phyloP scores from a whole-genome alignment of 306 rosid species.

The Cicer judaicum region DNA sequence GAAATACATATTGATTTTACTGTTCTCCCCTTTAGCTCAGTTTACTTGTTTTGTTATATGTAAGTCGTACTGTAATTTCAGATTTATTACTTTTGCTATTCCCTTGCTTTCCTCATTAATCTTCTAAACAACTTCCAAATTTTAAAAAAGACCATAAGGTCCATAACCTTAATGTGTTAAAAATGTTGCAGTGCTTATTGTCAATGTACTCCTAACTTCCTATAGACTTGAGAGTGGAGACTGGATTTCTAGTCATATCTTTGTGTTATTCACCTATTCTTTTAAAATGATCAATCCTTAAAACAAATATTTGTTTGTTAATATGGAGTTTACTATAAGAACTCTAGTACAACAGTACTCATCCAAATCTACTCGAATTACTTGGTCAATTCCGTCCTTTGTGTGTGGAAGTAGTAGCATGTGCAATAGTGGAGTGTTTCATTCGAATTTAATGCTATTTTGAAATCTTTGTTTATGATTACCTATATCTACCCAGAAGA shows the following conservation, averaged over 20 bases:
- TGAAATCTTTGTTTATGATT: slow-evolving; percentile 26
- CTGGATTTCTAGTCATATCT: slow-evolving; percentile 8
- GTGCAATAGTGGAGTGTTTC: slow-evolving; percentile 2
- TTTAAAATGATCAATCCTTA: slow-evolving; percentile 16
- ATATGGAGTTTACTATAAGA: slow-evolving; percentile 22
- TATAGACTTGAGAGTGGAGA: neutral
- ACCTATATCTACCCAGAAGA: slow-evolving; percentile 34
- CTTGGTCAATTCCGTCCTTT: slow-evolving; percentile 31
- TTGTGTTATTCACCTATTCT: slow-evolving; percentile 21
- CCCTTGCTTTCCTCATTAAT: slow-evolving; percentile 30
- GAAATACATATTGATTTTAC: slow-evolving; percentile 22
- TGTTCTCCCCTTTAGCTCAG: slow-evolving; percentile 16
- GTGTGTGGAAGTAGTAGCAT: slow-evolving; percentile 30
- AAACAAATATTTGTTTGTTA: slow-evolving; percentile 25
- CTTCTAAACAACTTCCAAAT: slow-evolving; percentile 14
- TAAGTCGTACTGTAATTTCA: slow-evolving; percentile 19
- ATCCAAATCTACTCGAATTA: slow-evolving; percentile 17
- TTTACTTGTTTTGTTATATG: slow-evolving; percentile 13
- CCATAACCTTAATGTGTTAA: slow-evolving; percentile 13
- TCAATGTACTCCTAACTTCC: slow-evolving; percentile 7
- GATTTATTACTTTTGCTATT: slow-evolving; percentile 15
- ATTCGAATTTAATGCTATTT: slow-evolving; percentile 26
- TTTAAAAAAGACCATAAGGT: neutral
- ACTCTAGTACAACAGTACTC: slow-evolving; percentile 28
- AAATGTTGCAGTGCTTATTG: slow-evolving; percentile 22